Evolutionary conservation across 1,284 basidiomycete genomes (phyloP).

Genomic region (Pholiota adiposa): DNA sequence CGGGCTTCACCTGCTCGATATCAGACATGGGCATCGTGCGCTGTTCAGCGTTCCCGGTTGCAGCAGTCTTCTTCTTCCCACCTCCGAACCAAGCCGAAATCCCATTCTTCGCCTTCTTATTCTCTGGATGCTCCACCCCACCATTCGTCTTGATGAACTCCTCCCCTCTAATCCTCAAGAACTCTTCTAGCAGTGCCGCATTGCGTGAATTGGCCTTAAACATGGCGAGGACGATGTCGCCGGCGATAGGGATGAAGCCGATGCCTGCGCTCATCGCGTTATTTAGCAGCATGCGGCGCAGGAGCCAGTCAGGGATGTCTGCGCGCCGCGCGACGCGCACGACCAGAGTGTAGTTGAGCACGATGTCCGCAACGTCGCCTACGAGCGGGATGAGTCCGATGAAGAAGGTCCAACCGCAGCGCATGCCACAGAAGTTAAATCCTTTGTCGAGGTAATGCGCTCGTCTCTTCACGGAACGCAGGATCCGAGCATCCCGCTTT

Average conservation of each 20-base stretch:
- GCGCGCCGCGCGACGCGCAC: slow-evolving; percentile 78
- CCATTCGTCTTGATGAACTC: slow-evolving; percentile 58
- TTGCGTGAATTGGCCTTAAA: slow-evolving; percentile 93
- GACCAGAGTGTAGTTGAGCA: slow-evolving; percentile 80
- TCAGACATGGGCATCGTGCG: slow-evolving; percentile 21
- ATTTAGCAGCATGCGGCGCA: slow-evolving; percentile 79
- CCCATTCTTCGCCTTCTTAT: slow-evolving; percentile 12
- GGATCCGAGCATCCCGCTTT: slow-evolving; percentile 72
- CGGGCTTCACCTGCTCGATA: slow-evolving; percentile 23
- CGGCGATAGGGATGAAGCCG: slow-evolving; percentile 80
- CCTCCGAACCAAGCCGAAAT: slow-evolving; percentile 22
- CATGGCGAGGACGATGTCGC: slow-evolving; percentile 75
- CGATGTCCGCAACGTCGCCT: slow-evolving; percentile 68
- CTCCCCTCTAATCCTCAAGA: slow-evolving; percentile 67
- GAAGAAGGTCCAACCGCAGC: slow-evolving; percentile 87
- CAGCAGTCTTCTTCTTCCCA: slow-evolving; percentile 30
- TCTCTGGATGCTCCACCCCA: slow-evolving; percentile 14
- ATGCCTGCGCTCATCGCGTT: slow-evolving; percentile 74
- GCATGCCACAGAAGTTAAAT: slow-evolving; percentile 81
- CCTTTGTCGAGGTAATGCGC: slow-evolving; percentile 95
- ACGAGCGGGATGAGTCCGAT: slow-evolving; percentile 77
- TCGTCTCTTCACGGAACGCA: slow-evolving; percentile 75
- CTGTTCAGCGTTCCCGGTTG: too few species aligned
- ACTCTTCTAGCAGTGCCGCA: slow-evolving; percentile 76
- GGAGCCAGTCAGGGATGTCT: slow-evolving; percentile 73